Evolutionary conservation across 345 rosid genomes (phyloP).

Genomic region (Gossypium turneri): DNA sequence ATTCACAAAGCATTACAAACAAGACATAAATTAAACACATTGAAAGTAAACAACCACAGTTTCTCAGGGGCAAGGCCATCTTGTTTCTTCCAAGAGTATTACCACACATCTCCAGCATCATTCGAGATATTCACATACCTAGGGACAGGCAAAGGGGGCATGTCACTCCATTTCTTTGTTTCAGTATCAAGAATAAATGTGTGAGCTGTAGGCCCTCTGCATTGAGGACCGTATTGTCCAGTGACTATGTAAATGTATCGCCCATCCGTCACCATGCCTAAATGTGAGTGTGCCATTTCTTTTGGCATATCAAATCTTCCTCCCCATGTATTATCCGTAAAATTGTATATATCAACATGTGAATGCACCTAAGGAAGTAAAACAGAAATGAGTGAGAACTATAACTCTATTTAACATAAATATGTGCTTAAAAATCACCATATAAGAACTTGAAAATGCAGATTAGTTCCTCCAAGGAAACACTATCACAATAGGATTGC

Average conservation of each 20-base stretch:
- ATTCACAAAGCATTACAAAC: neutral
- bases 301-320: slow-evolving; percentile 93
- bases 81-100: neutral
- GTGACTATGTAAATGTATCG: slow-evolving; percentile 72
- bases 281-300: slow-evolving; percentile 98
- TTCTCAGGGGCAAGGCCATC: neutral
- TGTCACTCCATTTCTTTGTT: slow-evolving; percentile 71
- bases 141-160: slow-evolving; percentile 75
- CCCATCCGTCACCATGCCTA: slow-evolving; percentile 97
- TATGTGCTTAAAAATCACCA: neutral
- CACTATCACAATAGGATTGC: neutral
- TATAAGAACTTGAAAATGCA: neutral
- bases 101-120: neutral
- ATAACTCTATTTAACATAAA: slow-evolving; percentile 13
- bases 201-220: slow-evolving; percentile 83
- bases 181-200: slow-evolving; percentile 82
- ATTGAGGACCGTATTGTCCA: slow-evolving; percentile 95
- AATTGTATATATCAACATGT: slow-evolving; percentile 84
- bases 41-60: neutral
- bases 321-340: slow-evolving; percentile 79
- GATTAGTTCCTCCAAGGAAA: slow-evolving; percentile 1
- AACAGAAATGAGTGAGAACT: neutral
- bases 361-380: slow-evolving; percentile 68
- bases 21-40: no score
- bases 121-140: slow-evolving; percentile 45